A percentile compares a stretch with the other conserved stretches of the same genome.
These are phyloP conservation scores for Colletotrichum paranaense DNA, from an alignment of 2,329 filamentous ascomycete genomes.

Conservation along the genomic window DNA sequence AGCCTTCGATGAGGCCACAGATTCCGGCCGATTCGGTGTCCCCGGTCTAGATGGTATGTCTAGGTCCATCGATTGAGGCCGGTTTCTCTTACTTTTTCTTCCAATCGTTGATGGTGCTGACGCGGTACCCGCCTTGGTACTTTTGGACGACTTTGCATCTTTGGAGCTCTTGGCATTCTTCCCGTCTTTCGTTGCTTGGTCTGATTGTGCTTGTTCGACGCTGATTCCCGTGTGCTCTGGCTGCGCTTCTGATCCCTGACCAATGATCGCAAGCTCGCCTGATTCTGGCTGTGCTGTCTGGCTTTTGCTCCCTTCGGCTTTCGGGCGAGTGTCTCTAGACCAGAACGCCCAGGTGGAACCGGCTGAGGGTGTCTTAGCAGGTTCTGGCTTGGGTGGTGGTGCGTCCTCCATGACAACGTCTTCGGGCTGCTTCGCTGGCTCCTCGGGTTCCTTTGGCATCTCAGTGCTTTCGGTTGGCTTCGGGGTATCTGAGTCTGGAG, in stretches of 20 bases:
- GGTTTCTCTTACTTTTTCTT: conserved; percentile 57
- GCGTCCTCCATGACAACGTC: conserved; percentile 59
- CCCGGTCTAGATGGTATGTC: conserved; percentile 51
- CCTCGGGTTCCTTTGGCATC: conserved; percentile 20
- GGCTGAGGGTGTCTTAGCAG: conserved; percentile 52
- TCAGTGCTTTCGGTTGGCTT: conserved; percentile 31
- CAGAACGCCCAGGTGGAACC: conserved; percentile 85
- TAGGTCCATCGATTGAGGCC: conserved; percentile 61
- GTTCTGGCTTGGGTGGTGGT: conserved; percentile 41
- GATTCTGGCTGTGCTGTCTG: conserved; percentile 47
- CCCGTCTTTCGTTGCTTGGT: conserved; percentile 46
- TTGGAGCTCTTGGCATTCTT: conserved; percentile 33
- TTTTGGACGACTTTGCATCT: conserved; percentile 33
- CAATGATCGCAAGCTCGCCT: conserved; percentile 67
- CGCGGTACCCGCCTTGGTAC: conserved; percentile 40
- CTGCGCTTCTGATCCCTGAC: conserved; percentile 67
- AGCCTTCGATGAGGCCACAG: conserved; percentile 40
- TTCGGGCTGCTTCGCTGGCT: conserved; percentile 45
- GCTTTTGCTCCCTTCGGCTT: conserved; percentile 43
- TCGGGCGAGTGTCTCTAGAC: conserved; percentile 68
- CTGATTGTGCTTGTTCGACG: conserved; percentile 50
- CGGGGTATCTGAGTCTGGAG: conserved; percentile 14
- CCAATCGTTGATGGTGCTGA: conserved; percentile 41
- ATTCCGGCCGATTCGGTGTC: conserved; percentile 46
- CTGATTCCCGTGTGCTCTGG: conserved; percentile 60